Conservation (phyloP, 1,139 yeast species). For the Zygosaccharomyces sapae region DNA sequence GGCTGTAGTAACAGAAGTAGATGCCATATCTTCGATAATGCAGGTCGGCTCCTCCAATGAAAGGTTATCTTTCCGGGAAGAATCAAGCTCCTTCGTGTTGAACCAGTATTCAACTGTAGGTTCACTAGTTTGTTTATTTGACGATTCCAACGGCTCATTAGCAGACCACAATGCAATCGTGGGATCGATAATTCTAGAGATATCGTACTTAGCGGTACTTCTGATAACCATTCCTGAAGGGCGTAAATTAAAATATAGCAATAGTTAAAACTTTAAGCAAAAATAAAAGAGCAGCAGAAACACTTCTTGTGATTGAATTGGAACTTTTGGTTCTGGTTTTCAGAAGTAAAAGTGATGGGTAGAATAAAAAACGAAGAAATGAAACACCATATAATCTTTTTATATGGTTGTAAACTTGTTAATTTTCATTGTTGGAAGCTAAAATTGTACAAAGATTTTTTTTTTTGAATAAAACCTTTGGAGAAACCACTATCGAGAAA, state of each 20-base stretch:
- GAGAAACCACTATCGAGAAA: background rate
- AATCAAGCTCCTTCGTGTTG: background rate
- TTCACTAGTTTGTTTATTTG: background rate
- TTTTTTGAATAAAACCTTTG: background rate
- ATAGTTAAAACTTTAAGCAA: background rate
- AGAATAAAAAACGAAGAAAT: too few relatives aligned
- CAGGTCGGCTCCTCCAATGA: background rate
- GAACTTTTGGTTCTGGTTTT: background rate
- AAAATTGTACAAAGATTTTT: background rate
- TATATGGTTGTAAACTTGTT: background rate
- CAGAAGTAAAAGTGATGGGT: too few relatives aligned
- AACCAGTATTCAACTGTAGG: background rate
- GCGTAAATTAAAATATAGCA: background rate
- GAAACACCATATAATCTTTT: too few relatives aligned
- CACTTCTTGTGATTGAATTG: background rate
- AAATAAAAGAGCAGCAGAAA: background rate
- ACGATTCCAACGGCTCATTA: background rate
- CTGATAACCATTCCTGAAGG: background rate
- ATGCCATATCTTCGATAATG: background rate
- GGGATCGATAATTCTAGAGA: background rate
- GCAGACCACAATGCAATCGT: background rate
- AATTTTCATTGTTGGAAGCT: background rate
- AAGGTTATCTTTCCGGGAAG: background rate
- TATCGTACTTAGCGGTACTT: background rate
- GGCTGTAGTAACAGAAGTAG: background rate